Evolutionary conservation across 148 eudicot genomes (phyloP).

Genomic region (Drosera capensis): DNA sequence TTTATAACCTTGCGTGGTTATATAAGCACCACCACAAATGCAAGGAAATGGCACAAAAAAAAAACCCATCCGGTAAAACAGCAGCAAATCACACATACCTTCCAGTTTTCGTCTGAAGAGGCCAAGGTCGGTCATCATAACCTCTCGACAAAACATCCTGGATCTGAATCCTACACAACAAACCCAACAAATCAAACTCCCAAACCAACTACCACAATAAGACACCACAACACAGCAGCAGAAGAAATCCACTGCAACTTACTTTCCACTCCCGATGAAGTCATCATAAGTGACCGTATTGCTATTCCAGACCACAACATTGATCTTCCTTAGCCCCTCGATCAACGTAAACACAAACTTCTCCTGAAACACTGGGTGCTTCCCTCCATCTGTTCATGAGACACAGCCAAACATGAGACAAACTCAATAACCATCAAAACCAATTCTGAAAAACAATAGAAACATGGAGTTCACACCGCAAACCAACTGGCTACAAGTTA

Average conservation of each 20-base stretch:
- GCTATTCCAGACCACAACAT: constrained; percentile 73
- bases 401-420: neutral
- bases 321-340: constrained; percentile 66
- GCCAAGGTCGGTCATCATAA: constrained; percentile 71
- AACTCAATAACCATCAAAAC: constrained; percentile 2
- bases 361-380: constrained; percentile 81
- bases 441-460: constrained; percentile 2
- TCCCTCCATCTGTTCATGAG: constrained; percentile 61
- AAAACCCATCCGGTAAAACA: no score
- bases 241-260: constrained; percentile 9
- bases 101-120: constrained; percentile 70
- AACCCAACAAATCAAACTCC: neutral
- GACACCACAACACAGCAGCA: neutral
- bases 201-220: constrained; percentile 3
- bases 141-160: constrained; percentile 64
- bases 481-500: no score
- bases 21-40: no score
- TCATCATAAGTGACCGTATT: constrained; percentile 61
- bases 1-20: no score
- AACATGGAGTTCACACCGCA: no score
- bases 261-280: constrained; percentile 93
- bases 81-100: no score
- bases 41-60: no score
- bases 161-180: constrained; percentile 43
- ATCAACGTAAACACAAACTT: constrained; percentile 62